Evolutionary conservation across 2,329 filamentous ascomycete species (phyloP).

Genomic region (Plenodomus biglobosus): DNA sequence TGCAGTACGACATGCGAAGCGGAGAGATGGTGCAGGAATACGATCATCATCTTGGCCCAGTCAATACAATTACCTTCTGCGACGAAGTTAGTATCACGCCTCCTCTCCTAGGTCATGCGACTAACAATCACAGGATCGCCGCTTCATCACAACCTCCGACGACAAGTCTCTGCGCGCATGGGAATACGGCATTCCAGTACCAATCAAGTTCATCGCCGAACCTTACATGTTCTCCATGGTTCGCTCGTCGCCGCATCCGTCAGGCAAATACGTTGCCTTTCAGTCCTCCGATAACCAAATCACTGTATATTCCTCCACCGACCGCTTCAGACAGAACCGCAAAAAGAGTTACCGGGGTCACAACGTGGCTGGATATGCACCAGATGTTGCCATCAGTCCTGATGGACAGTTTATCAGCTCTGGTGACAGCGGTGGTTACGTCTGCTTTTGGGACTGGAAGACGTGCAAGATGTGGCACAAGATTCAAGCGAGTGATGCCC

Average conservation of each 20-base stretch:
- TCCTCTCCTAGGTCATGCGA: background rate
- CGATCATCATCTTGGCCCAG: conserved; percentile 94
- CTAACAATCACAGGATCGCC: conserved; percentile 59
- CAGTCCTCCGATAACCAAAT: conserved; percentile 96
- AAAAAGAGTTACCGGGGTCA: conserved; percentile 97
- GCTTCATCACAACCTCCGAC: conserved; percentile 97
- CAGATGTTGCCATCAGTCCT: conserved; percentile 84
- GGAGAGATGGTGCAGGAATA: conserved; percentile 92
- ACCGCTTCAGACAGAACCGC: conserved; percentile 95
- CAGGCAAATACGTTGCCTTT: conserved; percentile 90
- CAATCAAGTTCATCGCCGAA: conserved; percentile 97
- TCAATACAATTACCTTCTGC: conserved; percentile 97
- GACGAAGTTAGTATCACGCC: conserved; percentile 59
- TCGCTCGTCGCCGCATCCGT: conserved; percentile 79
- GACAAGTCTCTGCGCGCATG: conserved; percentile 94
- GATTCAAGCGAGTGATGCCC: conserved; percentile 78
- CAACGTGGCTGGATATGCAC: conserved; percentile 91
- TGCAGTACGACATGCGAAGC: conserved; percentile 89
- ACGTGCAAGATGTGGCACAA: conserved; percentile 99
- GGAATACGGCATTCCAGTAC: conserved; percentile 98
- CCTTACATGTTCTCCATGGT: conserved; percentile 98
- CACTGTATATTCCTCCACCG: conserved; percentile 88
- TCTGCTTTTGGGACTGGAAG: conserved; percentile 99
- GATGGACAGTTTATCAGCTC: conserved; percentile 89
- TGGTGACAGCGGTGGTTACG: conserved; percentile 84